A percentile compares a stretch with the other conserved stretches of the same genome.
These are phyloP conservation scores for Populus euphratica DNA, from an alignment of 345 rosid species.

Conservation along the genomic window DNA sequence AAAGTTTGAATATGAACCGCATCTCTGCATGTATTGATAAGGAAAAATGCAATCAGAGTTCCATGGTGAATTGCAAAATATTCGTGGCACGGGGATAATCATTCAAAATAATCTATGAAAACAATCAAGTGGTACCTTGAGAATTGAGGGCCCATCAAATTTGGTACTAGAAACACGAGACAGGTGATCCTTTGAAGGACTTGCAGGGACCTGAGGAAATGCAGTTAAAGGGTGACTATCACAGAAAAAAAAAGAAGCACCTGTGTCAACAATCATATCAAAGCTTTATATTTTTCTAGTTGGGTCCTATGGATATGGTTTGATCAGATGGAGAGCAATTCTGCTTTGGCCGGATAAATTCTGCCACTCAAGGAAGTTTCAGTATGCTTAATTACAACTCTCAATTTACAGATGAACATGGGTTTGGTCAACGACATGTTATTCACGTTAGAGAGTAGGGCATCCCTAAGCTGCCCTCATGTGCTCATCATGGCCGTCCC, in stretches of 20 bases:
- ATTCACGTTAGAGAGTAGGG: no score
- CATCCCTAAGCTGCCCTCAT: not conserved
- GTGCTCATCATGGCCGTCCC: not conserved
- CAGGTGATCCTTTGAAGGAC: constrained; percentile 21
- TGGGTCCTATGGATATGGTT: not conserved
- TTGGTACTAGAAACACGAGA: constrained; percentile 25
- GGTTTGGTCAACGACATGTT: not conserved
- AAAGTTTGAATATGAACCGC: constrained; percentile 43
- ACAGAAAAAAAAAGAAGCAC: not conserved
- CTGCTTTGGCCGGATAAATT: not conserved
- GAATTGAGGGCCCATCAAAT: constrained; percentile 40
- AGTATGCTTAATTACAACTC: not conserved
- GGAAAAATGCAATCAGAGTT: constrained; percentile 4
- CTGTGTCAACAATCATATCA: not conserved
- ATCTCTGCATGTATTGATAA: constrained; percentile 38
- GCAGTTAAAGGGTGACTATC: not conserved
- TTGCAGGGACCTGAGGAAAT: constrained; percentile 28
- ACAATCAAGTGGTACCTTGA: constrained; percentile 28
- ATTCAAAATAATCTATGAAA: not conserved
- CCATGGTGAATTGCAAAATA: not conserved
- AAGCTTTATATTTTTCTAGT: not conserved
- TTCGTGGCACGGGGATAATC: not conserved
- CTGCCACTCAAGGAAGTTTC: not conserved
- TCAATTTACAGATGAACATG: not conserved
- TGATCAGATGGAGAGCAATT: not conserved